These are phyloP conservation scores for Cyclaneusma minus DNA, from an alignment of 2,329 filamentous ascomycete species.

Conservation along the genomic window DNA sequence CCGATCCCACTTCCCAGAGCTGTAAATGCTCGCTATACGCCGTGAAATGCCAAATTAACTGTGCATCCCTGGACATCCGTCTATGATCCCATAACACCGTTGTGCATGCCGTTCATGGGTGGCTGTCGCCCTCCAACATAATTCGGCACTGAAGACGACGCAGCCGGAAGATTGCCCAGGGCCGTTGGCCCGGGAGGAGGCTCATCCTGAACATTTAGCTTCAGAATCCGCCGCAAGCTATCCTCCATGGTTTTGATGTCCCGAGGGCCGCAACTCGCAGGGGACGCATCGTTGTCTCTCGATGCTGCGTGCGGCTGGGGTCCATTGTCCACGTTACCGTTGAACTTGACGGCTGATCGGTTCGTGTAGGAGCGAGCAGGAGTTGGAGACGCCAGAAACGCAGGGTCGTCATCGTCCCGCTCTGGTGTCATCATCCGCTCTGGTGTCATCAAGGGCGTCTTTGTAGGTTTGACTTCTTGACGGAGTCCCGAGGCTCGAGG, in stretches of 20 bases:
- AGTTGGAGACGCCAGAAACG: not conserved
- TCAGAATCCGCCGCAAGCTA: conserved; percentile 18
- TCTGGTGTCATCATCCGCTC: conserved; percentile 5
- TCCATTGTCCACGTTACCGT: too few relatives aligned
- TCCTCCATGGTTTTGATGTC: conserved; percentile 15
- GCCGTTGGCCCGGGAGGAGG: conserved; percentile 1
- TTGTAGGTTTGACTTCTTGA: conserved; percentile 17
- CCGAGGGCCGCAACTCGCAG: not conserved
- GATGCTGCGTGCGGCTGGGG: too few relatives aligned
- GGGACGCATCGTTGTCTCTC: too few relatives aligned
- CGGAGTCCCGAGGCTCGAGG: conserved; percentile 17
- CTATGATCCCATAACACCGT: conserved; percentile 14
- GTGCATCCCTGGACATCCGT: conserved; percentile 3
- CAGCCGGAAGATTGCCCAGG: conserved; percentile 5
- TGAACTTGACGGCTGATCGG: too few relatives aligned
- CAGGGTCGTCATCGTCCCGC: not conserved
- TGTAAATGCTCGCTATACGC: too few relatives aligned
- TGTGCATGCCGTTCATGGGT: conserved; percentile 12
- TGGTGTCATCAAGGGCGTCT: conserved; percentile 13
- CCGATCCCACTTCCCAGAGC: too few relatives aligned
- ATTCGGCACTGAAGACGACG: conserved; percentile 9
- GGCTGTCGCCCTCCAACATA: conserved; percentile 11
- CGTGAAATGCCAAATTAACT: conserved; percentile 6
- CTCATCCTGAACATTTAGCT: conserved; percentile 9
- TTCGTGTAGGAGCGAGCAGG: too few relatives aligned